These are phyloP conservation scores for Nematocida homosporus DNA, from an alignment of 371 early-diverging fungal species.

Conservation along the genomic window DNA sequence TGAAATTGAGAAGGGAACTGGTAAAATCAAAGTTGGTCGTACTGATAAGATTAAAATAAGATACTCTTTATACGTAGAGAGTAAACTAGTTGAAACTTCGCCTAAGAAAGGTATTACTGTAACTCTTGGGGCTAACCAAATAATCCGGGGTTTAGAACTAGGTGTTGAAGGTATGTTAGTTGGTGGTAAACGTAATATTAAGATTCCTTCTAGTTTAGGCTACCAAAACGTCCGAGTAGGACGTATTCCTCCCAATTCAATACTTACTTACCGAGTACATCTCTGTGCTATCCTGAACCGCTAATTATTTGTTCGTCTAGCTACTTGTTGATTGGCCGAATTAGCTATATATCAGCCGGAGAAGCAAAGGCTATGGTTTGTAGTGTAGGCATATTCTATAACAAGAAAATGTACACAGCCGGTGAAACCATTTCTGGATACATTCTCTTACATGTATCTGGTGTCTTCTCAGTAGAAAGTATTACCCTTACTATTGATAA, in stretches of 20 bases:
- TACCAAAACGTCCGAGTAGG: slow-evolving; percentile 70
- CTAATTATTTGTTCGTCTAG: background rate
- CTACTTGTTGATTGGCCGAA: background rate
- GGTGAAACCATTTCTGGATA: slow-evolving; percentile 49
- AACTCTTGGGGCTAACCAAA: slow-evolving; percentile 59
- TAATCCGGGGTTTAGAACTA: slow-evolving; percentile 74
- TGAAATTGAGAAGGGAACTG: slow-evolving; percentile 22
- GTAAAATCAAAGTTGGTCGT: background rate
- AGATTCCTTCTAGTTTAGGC: slow-evolving; percentile 73
- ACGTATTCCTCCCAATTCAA: slow-evolving; percentile 68
- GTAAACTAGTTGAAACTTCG: slow-evolving; percentile 36
- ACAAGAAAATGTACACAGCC: slow-evolving; percentile 29
- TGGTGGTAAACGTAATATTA: slow-evolving; percentile 76
- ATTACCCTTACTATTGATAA: slow-evolving; percentile 41
- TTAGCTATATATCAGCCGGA: background rate
- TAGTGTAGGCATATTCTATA: slow-evolving; percentile 40
- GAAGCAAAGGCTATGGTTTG: slow-evolving; percentile 24
- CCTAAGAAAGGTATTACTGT: slow-evolving; percentile 55
- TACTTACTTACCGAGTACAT: slow-evolving; percentile 69
- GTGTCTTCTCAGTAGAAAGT: slow-evolving; percentile 29
- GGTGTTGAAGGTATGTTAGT: slow-evolving; percentile 77
- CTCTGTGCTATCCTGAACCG: slow-evolving; percentile 56
- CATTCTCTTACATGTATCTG: slow-evolving; percentile 25
- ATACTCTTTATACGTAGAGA: slow-evolving; percentile 21
- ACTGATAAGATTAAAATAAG: slow-evolving; percentile 33